Evolutionary conservation across 179 eudicot species (phyloP), one percentile per base, ranked within the genome.

Genomic region (Amaranthus tricolor): DNA sequence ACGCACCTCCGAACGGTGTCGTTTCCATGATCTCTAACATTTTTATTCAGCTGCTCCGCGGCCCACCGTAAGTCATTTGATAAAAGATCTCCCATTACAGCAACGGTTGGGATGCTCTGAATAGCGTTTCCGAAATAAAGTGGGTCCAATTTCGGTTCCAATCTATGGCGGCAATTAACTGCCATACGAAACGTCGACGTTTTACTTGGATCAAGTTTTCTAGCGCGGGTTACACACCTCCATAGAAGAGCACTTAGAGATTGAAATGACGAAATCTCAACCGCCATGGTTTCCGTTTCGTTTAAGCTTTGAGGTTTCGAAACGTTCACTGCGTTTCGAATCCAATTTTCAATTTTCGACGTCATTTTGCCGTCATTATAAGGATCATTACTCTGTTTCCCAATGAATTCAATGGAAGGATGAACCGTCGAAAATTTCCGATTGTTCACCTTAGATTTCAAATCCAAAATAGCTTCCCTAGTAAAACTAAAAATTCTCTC

Each of bases 171-270:
- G 59, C 98, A 94, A 76, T 94, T 94, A 9, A 94, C 96, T 9
- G 98, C 98, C 98, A 94, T 92, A 16, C 98, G 55, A 68, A 94
- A 94, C 79, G 98, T 92, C 45, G 98, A 89, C 80, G 85, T 74
- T 60, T 90, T 89, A 0, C 21, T 4, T 0, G 64, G 75, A 3
- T 76, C 66, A 1, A 90, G 77, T 3, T 85, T 83, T 74, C 98
- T 83, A 2, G 97, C 97, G 31, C 95, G 90, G 10, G 97, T 94
- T 68, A 94, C 96, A 16, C 95, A 83, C 65, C 91, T 76, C 98
- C 98, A 94, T 4, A 94, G 80, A 78, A 88, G 87, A 47, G 98
- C 96, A 74, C 82, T 60, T 0, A 94, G 80, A 1, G 96, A 89
- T 61, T 92, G 97, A 72, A 94, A 94, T 0, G 96, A 94, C 2